Conservation (phyloP, 2,329 filamentous ascomycete genomes). For the Exophiala mesophila region DNA sequence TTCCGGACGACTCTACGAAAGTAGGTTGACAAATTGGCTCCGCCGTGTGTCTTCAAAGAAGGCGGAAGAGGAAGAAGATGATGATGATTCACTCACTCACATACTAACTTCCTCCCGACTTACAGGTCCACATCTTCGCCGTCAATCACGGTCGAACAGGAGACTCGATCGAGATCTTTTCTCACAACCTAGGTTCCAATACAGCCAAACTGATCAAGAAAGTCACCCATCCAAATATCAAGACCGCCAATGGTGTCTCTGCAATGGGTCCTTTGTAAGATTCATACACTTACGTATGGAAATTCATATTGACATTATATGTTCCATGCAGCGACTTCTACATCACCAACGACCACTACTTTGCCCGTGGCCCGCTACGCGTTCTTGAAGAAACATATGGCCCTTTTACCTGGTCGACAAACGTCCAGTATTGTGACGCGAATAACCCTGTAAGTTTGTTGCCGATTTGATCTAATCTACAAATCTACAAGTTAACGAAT, state of each 20-base stretch:
- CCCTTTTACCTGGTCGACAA: slow-evolving; percentile 1
- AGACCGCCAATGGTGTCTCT: slow-evolving; percentile 19
- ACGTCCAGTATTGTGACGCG: slow-evolving; percentile 2
- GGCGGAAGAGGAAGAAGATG: no score
- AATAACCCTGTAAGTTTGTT: background rate
- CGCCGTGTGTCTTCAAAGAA: no score
- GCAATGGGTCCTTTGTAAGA: slow-evolving; percentile 13
- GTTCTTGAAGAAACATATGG: slow-evolving; percentile 1
- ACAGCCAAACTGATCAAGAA: slow-evolving; percentile 17
- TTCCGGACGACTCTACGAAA: slow-evolving; percentile 13
- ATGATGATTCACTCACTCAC: no score
- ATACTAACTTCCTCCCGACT: no score
- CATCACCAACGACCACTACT: slow-evolving; percentile 3
- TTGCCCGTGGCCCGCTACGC: slow-evolving; percentile 1
- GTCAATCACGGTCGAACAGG: slow-evolving; percentile 21
- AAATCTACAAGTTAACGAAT: no score
- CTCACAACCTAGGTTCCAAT: slow-evolving; percentile 14
- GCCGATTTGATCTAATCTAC: no score
- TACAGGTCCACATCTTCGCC: slow-evolving; percentile 20
- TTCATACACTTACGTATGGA: background rate
- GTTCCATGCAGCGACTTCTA: background rate
- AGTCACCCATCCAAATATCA: slow-evolving; percentile 20
- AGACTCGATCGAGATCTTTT: slow-evolving; percentile 20
- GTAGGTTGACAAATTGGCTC: no score
- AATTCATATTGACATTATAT: no score